phyloP scores from a whole-genome alignment of 768 basidiomycete genomes.

The Boletus tomentosulus region DNA sequence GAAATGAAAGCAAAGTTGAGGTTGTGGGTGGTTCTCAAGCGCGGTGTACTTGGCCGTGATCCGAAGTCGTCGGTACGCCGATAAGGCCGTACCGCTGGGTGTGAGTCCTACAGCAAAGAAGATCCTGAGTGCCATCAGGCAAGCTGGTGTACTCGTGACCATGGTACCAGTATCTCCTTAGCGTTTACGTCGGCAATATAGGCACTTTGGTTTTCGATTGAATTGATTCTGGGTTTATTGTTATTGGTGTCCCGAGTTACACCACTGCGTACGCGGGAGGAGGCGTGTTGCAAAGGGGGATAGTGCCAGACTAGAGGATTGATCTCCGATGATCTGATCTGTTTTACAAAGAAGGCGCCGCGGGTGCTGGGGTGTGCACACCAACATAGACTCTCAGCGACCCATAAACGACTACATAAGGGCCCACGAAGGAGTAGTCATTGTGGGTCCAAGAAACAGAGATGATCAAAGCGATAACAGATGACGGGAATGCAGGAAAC shows the following conservation, averaged over 20 bases:
- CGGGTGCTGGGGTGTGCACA: no score
- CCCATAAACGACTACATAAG: slow-evolving; percentile 5
- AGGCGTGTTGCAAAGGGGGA: no score
- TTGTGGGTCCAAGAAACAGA: slow-evolving; percentile 17
- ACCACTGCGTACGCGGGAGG: not conserved
- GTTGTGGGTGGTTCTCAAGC: not conserved
- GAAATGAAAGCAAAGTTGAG: not conserved
- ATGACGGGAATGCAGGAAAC: no score
- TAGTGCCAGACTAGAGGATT: not conserved
- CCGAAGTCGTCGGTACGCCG: not conserved
- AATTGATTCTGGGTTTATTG: not conserved
- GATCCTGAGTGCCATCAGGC: not conserved
- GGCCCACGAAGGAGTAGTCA: not conserved
- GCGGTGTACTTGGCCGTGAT: not conserved
- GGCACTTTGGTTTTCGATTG: slow-evolving; percentile 7
- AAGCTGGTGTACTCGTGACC: not conserved
- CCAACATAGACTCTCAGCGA: not conserved
- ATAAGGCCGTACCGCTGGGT: not conserved
- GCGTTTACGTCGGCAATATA: slow-evolving; percentile 24
- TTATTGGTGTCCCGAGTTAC: slow-evolving; percentile 8
- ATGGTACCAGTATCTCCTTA: not conserved
- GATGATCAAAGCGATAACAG: no score
- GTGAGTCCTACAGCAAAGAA: not conserved
- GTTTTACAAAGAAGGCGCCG: not conserved
- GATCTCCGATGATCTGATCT: slow-evolving; percentile 8